Evolutionary conservation across 2,329 filamentous ascomycete genomes (phyloP), one percentile per base, ranked within the genome.

Genomic region (Claviceps pusilla): DNA sequence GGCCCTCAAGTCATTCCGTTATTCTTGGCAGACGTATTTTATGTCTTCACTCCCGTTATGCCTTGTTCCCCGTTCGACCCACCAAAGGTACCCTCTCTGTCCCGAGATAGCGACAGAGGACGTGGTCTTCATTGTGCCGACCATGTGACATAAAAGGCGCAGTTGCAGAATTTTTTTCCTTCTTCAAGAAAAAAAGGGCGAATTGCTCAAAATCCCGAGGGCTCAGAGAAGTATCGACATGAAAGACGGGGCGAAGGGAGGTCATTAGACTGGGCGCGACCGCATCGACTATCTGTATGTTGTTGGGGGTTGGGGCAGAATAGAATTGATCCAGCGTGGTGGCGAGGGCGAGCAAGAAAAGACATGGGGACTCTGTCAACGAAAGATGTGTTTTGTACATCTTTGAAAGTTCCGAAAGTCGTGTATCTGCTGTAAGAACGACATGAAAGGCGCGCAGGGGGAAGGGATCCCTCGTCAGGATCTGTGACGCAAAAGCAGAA

Each of bases 61-160:
- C 10, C 7, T 37, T 11, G 4, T 37, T 10, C 50, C 39, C 47
- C 14, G 14, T 52, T 53, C 46, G 24, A 56, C 28, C 48, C 52
- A 52, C 49, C 55, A 52, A 45, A 54, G 48, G 54, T 56, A 56
- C 55, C 55, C 55, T 49, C 31, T 50, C 35, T 41, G 46, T 16
- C 33, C 42, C 31, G 19, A 9, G 19, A 53, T 12, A 49, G 24
- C 24, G 50, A n/a, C 39, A 53, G 46, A 45, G 50, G 35, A 46
- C 33, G 50, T 52, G 54, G 47, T 48, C 47, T 52, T 53, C 50
- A 55, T 41, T 47, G 46, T 37, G 54, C 47, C 50, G 46, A 39
- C 47, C 46, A 46, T 31, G 29, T 42, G 50, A 39, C 47, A 53
- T 53, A n/a, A 42, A 50, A 52, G 50, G 41, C 54, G 50, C 50